A percentile compares a stretch with the other conserved stretches of the same genome.
phyloP scores from a whole-genome alignment of 306 rosid species.

The Prunus armeniaca region DNA sequence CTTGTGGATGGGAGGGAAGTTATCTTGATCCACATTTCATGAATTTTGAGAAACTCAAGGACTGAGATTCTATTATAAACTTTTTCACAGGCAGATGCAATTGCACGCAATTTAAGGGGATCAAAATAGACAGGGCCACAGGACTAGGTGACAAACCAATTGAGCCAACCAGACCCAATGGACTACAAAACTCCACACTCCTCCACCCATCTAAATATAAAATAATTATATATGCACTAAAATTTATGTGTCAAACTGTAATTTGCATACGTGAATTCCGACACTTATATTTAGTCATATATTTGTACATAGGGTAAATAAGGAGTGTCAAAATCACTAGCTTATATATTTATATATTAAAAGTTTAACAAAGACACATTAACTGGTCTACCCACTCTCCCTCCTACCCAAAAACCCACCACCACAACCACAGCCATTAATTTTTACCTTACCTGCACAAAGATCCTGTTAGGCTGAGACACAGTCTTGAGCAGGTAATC shows the following conservation, averaged over 20 bases:
- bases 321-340: too few species aligned
- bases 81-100: not conserved
- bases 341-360: not conserved
- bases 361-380: not conserved
- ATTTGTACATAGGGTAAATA: too few species aligned
- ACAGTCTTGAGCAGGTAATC: conserved; percentile 82
- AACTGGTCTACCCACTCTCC: not conserved
- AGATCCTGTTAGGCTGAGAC: conserved; percentile 81
- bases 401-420: not conserved
- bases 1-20: not conserved
- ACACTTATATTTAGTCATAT: too few species aligned
- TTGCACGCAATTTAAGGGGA: not conserved
- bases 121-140: not conserved
- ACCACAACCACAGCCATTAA: not conserved
- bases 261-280: too few species aligned
- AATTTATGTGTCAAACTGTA: too few species aligned
- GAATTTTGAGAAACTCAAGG: not conserved
- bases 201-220: not conserved
- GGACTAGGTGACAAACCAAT: not conserved
- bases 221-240: too few species aligned
- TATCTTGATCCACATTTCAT: not conserved
- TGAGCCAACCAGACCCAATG: not conserved
- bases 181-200: not conserved
- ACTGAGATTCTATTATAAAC: not conserved
- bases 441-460: conserved; percentile 57